phyloP scores from a whole-genome alignment of 2,329 filamentous ascomycete species.

The Neurospora crassa region DNA sequence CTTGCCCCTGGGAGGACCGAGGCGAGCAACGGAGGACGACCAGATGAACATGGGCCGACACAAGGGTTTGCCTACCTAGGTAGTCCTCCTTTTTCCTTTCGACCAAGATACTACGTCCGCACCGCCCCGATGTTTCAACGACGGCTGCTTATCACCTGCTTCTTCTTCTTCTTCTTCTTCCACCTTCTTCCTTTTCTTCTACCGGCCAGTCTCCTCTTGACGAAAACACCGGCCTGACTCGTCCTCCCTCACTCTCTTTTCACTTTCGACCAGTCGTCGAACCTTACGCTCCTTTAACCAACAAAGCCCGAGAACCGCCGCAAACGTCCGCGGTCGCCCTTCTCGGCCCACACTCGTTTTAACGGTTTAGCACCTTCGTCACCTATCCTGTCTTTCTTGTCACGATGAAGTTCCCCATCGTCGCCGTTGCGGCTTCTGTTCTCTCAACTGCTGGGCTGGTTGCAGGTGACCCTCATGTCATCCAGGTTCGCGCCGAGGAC shows the following conservation, averaged over 20 bases:
- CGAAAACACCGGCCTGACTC: background rate
- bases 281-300: conserved; percentile 1
- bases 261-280: background rate
- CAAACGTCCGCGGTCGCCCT: background rate
- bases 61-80: background rate
- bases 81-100: background rate
- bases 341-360: conserved; percentile 2
- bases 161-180: background rate
- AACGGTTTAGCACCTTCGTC: background rate
- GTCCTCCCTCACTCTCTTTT: conserved; percentile 1
- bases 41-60: background rate
- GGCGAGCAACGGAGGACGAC: background rate
- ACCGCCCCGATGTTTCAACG: background rate
- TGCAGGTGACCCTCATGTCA: conserved; percentile 22
- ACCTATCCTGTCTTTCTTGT: conserved; percentile 5
- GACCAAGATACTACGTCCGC: background rate
- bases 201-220: background rate
- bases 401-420: conserved; percentile 25
- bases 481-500: conserved; percentile 18
- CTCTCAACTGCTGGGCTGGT: conserved; percentile 20
- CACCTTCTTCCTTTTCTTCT: background rate
- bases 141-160: background rate
- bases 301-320: background rate
- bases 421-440: conserved; percentile 24
- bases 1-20: background rate